Base-by-base conservation (phyloP, 2,329 filamentous ascomycete genomes). In the Leptographium galeiforme region DNA sequence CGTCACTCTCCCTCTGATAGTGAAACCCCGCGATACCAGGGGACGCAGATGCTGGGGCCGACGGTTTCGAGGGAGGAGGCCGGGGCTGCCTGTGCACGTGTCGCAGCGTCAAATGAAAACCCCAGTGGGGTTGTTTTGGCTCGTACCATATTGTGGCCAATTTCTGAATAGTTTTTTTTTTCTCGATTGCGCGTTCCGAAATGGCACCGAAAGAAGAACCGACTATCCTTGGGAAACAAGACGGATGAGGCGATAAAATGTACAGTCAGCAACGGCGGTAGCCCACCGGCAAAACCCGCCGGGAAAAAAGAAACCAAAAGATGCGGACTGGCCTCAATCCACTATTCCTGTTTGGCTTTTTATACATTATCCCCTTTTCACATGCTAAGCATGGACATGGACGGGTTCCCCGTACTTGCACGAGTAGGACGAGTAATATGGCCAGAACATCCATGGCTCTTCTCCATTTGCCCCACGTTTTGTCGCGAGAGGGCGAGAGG, bases 191-290 rank as follows among this genome's bases (percentile, higher is more conserved):
- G 18, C 18, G 6, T 34, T 14, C 50, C 50, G 50, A 51, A 51
- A 51, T 51, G 50, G 45, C 40, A 45, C 50, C 50, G 50, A 51
- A 51, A 36, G 33, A 45, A 38, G 32, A 50, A 41, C 48, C 48
- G 48, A 41, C 25, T n/a, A 38, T 40, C 18, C n/a, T n/a, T 34
- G 32, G 30, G 18, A 45, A 43, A 43, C 44, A n/a, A 39, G 8
- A 8, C n/a, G 36, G 19, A 41, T 11, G 30, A 41, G 8, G 38
- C 19, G 25, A 19, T 12, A 34, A 46, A 19, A 6, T 19, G 46
- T 8, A 51, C 49, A 51, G 49, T 51, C 49, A 51, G 39, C 39
- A 36, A 39, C 34, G 18, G 36, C 33, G 47, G 34, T 13, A 13
- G 46, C 34, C 33, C 43, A 18, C 46, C 46, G 46, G 46, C 33